These are phyloP conservation scores for Trichoderma semiorbis DNA, from an alignment of 2,329 filamentous ascomycete genomes.

Conservation along the genomic window DNA sequence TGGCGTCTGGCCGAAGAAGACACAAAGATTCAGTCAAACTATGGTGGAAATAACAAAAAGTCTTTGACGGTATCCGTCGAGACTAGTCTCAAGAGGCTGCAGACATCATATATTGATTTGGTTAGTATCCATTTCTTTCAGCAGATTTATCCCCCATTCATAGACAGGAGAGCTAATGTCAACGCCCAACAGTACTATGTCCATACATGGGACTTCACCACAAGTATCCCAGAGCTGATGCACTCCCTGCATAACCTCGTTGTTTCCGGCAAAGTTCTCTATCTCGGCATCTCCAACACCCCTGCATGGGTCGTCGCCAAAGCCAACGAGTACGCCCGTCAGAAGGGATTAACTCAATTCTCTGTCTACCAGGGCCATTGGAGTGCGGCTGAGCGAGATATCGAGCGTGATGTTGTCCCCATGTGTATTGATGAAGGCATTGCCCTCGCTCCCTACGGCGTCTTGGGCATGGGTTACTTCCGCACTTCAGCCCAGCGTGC, in stretches of 20 bases:
- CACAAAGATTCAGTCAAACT: constrained; percentile 29
- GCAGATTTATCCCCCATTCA: too few species aligned
- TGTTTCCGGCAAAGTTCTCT: constrained; percentile 27
- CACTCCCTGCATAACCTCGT: constrained; percentile 27
- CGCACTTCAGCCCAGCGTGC: constrained; percentile 5
- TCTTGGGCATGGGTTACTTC: constrained; percentile 38
- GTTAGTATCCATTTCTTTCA: neutral
- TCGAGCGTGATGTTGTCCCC: constrained; percentile 33
- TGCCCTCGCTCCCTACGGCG: constrained; percentile 46
- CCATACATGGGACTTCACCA: constrained; percentile 26
- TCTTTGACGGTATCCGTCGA: constrained; percentile 37
- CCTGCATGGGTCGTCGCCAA: constrained; percentile 33
- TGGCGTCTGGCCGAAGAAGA: constrained; percentile 28
- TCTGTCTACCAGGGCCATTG: constrained; percentile 32
- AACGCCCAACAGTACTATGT: constrained; percentile 1
- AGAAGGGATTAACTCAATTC: constrained; percentile 28
- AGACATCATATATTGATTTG: constrained; percentile 34
- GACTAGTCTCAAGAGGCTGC: constrained; percentile 40
- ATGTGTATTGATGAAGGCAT: constrained; percentile 33
- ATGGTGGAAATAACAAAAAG: constrained; percentile 38
- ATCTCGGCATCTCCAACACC: constrained; percentile 31
- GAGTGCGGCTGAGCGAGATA: constrained; percentile 26
- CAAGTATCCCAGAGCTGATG: constrained; percentile 28
- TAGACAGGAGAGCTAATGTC: neutral
- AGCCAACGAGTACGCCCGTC: constrained; percentile 25